Conservation (phyloP, 495 filamentous ascomycete genomes). For the Xylaria flabelliformis region DNA sequence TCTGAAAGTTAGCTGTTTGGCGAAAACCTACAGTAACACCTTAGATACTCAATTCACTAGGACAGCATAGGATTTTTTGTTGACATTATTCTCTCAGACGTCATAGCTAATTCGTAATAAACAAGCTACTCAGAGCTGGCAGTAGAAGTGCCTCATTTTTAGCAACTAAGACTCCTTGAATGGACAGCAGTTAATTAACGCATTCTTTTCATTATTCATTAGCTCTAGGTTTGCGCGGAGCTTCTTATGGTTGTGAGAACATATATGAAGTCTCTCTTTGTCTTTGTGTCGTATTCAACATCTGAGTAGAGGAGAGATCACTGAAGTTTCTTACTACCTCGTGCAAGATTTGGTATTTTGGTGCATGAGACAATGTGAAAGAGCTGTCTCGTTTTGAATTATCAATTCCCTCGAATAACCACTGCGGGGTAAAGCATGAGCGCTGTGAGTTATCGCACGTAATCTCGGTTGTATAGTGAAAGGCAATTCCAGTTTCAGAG, state of each 20-base stretch:
- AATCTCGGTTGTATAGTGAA: not conserved
- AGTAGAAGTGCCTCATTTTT: not conserved
- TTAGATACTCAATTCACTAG: not conserved
- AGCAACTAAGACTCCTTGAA: not conserved
- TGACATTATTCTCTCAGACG: not conserved
- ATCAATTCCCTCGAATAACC: not conserved
- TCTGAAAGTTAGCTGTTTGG: not conserved
- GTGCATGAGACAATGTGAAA: not conserved
- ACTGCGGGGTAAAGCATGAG: not conserved
- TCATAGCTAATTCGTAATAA: not conserved
- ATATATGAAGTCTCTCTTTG: not conserved
- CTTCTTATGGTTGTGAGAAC: too few species aligned
- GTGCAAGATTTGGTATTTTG: not conserved
- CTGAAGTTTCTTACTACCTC: not conserved
- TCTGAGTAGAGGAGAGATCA: not conserved
- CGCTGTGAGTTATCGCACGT: not conserved
- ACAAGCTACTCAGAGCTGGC: not conserved
- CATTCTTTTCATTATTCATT: not conserved
- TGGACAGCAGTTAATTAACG: not conserved
- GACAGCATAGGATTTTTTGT: not conserved
- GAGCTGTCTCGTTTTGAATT: not conserved
- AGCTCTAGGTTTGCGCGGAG: not conserved
- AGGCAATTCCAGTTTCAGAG: not conserved
- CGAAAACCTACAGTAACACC: not conserved
- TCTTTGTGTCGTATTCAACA: not conserved